Percentiles rank a stretch among this genome's conserved stretches.
Evolutionary conservation across 1,284 basidiomycete species (phyloP).

Genomic region (Bondarzewia mesenterica): DNA sequence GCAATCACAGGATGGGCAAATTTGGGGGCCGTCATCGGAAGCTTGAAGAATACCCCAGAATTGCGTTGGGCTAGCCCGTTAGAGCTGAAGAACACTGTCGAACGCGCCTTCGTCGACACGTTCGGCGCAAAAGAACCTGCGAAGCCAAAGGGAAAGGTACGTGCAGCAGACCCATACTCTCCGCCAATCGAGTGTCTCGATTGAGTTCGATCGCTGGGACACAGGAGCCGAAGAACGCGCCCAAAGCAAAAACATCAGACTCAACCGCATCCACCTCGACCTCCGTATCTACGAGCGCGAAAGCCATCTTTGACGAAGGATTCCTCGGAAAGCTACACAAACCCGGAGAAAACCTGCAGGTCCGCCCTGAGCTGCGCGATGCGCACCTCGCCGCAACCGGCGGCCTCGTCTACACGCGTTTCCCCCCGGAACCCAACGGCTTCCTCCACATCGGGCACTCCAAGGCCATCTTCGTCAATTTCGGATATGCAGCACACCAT

Average conservation of each 20-base stretch:
- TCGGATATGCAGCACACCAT: constrained; percentile 93
- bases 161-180: constrained; percentile 6
- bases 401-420: constrained; percentile 89
- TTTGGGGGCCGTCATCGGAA: constrained; percentile 65
- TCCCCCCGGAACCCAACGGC: constrained; percentile 98
- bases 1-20: constrained; percentile 66
- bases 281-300: constrained; percentile 32
- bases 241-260: constrained; percentile 22
- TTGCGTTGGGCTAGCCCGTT: constrained; percentile 87
- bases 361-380: constrained; percentile 70
- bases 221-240: constrained; percentile 49
- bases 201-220: neutral
- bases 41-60: constrained; percentile 59
- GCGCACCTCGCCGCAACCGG: constrained; percentile 78
- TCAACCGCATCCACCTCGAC: constrained; percentile 26
- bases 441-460: constrained; percentile 96
- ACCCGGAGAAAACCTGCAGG: constrained; percentile 92
- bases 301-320: constrained; percentile 88
- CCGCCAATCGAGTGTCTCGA: neutral
- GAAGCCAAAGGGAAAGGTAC: constrained; percentile 68
- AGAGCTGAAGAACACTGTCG: constrained; percentile 85
- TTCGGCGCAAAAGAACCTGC: constrained; percentile 76
- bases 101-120: constrained; percentile 63
- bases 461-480: constrained; percentile 98
- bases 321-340: constrained; percentile 93